phyloP scores from a whole-genome alignment of 2,329 filamentous ascomycete genomes.

The Neonectria neomacrospora region DNA sequence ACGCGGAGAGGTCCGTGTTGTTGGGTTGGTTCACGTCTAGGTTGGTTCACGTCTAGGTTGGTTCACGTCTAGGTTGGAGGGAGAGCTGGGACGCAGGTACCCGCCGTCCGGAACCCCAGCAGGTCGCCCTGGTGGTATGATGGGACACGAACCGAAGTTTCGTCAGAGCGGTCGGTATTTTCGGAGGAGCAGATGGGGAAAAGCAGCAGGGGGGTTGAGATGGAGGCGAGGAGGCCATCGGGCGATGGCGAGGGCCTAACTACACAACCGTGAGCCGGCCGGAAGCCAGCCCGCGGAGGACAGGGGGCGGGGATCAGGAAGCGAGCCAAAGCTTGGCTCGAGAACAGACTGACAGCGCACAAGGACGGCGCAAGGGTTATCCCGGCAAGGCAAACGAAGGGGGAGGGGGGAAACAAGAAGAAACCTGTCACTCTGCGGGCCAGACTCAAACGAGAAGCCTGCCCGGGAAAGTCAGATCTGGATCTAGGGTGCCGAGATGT shows the following conservation, averaged over 20 bases:
- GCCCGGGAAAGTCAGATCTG: constrained; percentile 26
- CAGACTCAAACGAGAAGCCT: constrained; percentile 20
- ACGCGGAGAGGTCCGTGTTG: constrained; percentile 1
- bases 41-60: background rate
- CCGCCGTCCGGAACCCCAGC: background rate
- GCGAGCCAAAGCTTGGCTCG: background rate
- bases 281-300: background rate
- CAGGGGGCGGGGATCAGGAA: background rate
- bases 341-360: constrained; percentile 3
- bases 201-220: background rate
- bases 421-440: background rate
- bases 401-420: background rate
- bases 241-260: constrained; percentile 7
- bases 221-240: background rate
- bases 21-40: background rate
- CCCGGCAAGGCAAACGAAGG: background rate
- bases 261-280: background rate
- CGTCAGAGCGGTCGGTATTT: background rate
- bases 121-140: constrained; percentile 9
- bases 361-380: background rate
- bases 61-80: background rate
- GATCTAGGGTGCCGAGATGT: constrained; percentile 30
- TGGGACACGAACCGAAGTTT: constrained; percentile 2
- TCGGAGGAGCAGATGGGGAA: background rate
- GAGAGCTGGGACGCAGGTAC: constrained; percentile 16